Conservation (phyloP, 495 filamentous ascomycete genomes). For the Parachaetomium inaequale region DNA sequence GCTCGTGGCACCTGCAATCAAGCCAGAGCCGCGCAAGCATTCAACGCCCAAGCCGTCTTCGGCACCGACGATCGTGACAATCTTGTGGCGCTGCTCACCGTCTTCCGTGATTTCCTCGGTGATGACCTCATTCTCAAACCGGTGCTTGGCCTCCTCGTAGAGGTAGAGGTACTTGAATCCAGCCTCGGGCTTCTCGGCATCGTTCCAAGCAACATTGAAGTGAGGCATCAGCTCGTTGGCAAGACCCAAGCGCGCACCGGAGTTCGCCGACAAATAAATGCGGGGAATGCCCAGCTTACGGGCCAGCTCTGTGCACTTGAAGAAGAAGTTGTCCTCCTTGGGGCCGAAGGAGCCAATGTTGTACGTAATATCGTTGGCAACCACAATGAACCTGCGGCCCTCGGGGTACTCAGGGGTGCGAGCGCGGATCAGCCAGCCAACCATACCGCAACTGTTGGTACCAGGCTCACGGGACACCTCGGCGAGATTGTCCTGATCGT, state of each 20-base stretch:
- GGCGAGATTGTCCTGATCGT: constrained; percentile 85
- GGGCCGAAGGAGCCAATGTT: constrained; percentile 98
- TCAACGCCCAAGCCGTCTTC: constrained; percentile 97
- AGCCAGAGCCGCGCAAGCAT: constrained; percentile 92
- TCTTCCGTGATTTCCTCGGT: constrained; percentile 81
- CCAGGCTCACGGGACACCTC: constrained; percentile 93
- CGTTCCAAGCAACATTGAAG: constrained; percentile 96
- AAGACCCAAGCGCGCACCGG: constrained; percentile 96
- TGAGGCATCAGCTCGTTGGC: constrained; percentile 95
- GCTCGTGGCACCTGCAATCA: constrained; percentile 96
- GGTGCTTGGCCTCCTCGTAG: constrained; percentile 77
- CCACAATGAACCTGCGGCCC: constrained; percentile 87
- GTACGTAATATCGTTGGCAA: constrained; percentile 99
- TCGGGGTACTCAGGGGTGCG: constrained; percentile 95
- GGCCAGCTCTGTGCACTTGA: constrained; percentile 96
- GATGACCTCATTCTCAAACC: constrained; percentile 86
- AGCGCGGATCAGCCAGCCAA: constrained; percentile 96
- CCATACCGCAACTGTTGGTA: constrained; percentile 95
- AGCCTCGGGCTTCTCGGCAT: constrained; percentile 73
- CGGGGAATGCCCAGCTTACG: constrained; percentile 90
- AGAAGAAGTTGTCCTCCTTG: constrained; percentile 95
- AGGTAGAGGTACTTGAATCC: constrained; percentile 99
- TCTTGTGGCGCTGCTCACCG: constrained; percentile 89
- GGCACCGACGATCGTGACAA: constrained; percentile 88
- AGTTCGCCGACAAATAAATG: constrained; percentile 98